Evolutionary conservation across 352 stramenopile species (phyloP).

Genomic region (Globisporangium spiculum): DNA sequence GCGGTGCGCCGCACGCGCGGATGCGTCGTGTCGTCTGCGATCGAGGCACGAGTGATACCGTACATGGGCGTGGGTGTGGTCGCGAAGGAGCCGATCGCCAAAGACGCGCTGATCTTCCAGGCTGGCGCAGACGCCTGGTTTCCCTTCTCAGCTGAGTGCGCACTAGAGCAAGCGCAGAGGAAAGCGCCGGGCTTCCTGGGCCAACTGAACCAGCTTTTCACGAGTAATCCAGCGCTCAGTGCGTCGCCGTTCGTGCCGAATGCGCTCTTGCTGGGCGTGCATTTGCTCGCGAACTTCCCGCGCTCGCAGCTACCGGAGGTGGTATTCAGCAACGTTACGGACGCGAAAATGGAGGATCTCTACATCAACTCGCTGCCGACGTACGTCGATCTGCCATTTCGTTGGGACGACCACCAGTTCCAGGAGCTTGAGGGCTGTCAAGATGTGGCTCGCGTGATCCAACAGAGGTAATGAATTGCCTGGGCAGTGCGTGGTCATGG

Average conservation of each 20-base stretch:
- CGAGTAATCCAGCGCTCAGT: conserved; percentile 27
- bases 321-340: conserved; percentile 17
- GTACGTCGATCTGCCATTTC: conserved; percentile 63
- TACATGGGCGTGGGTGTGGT: conserved; percentile 70
- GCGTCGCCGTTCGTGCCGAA: conserved; percentile 54
- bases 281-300: conserved; percentile 64
- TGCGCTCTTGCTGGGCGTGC: conserved; percentile 58
- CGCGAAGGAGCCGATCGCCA: conserved; percentile 46
- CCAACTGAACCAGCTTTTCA: conserved; percentile 52
- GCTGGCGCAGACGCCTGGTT: conserved; percentile 56
- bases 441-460: conserved; percentile 52
- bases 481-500: conserved; percentile 4
- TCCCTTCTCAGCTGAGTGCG: conserved; percentile 71
- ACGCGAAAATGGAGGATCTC: conserved; percentile 34
- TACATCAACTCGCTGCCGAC: conserved; percentile 61
- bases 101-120: conserved; percentile 63
- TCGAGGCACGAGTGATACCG: conserved; percentile 45
- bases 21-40: conserved; percentile 46
- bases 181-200: conserved; percentile 64
- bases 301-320: conserved; percentile 25
- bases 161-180: conserved; percentile 51
- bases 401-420: conserved; percentile 62
- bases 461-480: conserved; percentile 42
- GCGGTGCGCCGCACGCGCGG: conserved; percentile 49
- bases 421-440: conserved; percentile 60